Evolutionary conservation across 352 stramenopile species (phyloP), one percentile per base, ranked within the genome.

Genomic region (Phytophthora meadii): DNA sequence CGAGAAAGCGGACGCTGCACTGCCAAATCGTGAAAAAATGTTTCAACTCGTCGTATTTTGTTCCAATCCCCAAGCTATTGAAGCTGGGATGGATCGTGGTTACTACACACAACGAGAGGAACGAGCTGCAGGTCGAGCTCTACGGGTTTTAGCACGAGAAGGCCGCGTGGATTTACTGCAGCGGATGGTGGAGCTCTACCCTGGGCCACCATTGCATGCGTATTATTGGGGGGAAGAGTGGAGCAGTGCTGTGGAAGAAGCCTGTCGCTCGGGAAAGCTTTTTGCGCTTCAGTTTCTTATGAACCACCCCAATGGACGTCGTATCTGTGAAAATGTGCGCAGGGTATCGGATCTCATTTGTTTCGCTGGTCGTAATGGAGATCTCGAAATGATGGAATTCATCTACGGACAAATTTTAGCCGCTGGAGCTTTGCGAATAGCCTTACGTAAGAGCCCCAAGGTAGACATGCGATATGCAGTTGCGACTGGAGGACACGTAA

Each of bases 291-390:
- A 42, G 5, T 42, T 42, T 22, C 37, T 42, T 7, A 42, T 19
- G 37, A 8, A 42, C 37, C 37, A 42, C 14, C 37, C 37, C 19
- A 42, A n/a, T n/a, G 37, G 37, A 10, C n/a, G n/a, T 22, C 37
- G 7, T 11, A 42, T 42, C n/a, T 42, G 37, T 42, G 37, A 42
- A 42, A 42, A 22, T 22, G 22, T 10, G 5, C n/a, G n/a, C 37
- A 22, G 37, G 15, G 37, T 42, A 10, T 42, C 37, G 37, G 37
- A 42, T 22, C 37, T 42, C 37, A 22, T 42, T 22, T 19, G 37
- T 42, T 42, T 42, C 14, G 37, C n/a, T 42, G 37, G 37, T 42
- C 37, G 37, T 42, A 42, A 42, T 42, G 37, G 37, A 42, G 7
- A 42, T 42, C 37, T 42, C 22, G 37, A 42, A 9, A 42, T 22